A percentile compares a stretch with the other conserved stretches of the same genome.
These are phyloP conservation scores for Sporormia fimetaria DNA, from an alignment of 495 filamentous ascomycete genomes.

Conservation along the genomic window DNA sequence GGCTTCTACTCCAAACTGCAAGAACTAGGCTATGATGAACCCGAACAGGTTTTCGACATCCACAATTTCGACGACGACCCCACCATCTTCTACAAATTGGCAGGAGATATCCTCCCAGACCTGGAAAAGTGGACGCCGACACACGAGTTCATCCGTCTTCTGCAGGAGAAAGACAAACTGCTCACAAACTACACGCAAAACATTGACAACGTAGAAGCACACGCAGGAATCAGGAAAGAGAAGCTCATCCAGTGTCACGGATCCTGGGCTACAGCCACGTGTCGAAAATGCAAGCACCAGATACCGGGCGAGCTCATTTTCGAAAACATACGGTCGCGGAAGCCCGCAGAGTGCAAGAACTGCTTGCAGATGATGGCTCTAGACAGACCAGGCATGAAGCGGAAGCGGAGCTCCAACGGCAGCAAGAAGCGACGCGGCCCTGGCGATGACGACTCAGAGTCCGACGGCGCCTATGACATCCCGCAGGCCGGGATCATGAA, in stretches of 20 bases:
- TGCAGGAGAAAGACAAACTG: constrained; percentile 81
- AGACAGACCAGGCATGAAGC: constrained; percentile 48
- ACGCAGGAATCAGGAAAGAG: constrained; percentile 68
- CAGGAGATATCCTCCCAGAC: constrained; percentile 78
- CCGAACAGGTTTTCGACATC: constrained; percentile 93
- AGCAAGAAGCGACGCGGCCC: constrained; percentile 33
- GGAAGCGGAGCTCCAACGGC: constrained; percentile 60
- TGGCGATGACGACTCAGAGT: constrained; percentile 56
- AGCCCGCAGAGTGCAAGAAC: constrained; percentile 51
- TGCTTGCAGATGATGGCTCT: constrained; percentile 42
- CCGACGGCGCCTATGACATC: constrained; percentile 58
- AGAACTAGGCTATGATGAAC: constrained; percentile 65
- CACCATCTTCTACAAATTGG: constrained; percentile 77
- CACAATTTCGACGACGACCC: constrained; percentile 71
- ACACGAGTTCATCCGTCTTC: constrained; percentile 88
- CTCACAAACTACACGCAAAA: constrained; percentile 98
- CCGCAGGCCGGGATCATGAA: constrained; percentile 85
- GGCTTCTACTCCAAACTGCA: constrained; percentile 73
- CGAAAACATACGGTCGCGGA: constrained; percentile 62
- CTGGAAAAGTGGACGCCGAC: constrained; percentile 70
- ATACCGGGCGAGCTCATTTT: constrained; percentile 72
- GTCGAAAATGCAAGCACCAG: constrained; percentile 65
- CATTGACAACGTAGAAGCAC: constrained; percentile 90
- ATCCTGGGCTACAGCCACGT: constrained; percentile 84
- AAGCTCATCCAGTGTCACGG: constrained; percentile 96